Evolutionary conservation across 179 eudicot genomes (phyloP).

Genomic region (Drosera spatulata): DNA sequence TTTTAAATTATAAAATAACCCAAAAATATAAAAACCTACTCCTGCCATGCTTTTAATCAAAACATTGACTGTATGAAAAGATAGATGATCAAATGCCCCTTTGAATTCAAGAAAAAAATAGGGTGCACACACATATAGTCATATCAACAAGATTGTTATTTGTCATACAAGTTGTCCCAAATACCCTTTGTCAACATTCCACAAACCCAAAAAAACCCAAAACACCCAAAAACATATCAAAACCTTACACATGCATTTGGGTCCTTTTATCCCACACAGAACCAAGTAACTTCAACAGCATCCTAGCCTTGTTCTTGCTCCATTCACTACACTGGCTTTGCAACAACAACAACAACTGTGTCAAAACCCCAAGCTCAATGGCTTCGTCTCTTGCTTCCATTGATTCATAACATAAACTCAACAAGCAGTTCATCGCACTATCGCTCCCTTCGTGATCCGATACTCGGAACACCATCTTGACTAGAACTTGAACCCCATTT

Average conservation of each 20-base stretch:
- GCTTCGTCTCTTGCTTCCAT: conserved; percentile 33
- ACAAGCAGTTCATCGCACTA: conserved; percentile 40
- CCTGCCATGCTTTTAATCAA: too few relatives aligned
- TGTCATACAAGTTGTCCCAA: too few relatives aligned
- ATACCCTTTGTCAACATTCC: too few relatives aligned
- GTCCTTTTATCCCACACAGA: conserved; percentile 24
- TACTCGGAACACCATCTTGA: conserved; percentile 59
- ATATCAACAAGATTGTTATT: too few relatives aligned
- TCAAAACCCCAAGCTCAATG: conserved; percentile 38
- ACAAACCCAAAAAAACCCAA: too few relatives aligned
- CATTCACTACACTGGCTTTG: conserved; percentile 59
- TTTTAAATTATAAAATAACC: too few relatives aligned
- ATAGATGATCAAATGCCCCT: too few relatives aligned
- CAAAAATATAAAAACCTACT: too few relatives aligned
- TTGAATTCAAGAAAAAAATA: too few relatives aligned
- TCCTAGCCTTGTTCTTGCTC: conserved; percentile 43
- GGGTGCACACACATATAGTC: too few relatives aligned
- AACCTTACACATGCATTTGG: conserved; percentile 1
- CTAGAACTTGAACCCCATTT: conserved; percentile 26
- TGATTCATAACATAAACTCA: conserved; percentile 36
- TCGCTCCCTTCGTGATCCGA: conserved; percentile 53
- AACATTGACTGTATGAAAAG: too few relatives aligned
- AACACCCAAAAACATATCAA: neutral
- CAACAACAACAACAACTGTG: conserved; percentile 45
- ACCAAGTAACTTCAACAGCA: conserved; percentile 56